phyloP scores from a whole-genome alignment of 257 asterid genomes.

The Solanum bukasovii region DNA sequence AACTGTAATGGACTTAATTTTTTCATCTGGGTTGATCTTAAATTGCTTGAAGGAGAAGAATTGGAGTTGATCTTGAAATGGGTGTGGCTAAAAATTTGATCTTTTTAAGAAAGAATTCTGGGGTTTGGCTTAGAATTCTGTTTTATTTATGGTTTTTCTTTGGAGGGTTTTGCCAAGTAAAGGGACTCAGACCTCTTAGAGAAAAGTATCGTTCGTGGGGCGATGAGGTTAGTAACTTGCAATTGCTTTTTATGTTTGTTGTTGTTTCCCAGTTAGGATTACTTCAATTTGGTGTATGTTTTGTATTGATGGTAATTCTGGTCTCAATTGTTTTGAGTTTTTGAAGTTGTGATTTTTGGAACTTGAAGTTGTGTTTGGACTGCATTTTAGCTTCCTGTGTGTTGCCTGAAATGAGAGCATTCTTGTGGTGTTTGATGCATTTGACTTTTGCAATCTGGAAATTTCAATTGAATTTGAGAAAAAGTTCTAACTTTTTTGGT shows the following conservation, averaged over 20 bases:
- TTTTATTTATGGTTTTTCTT: constrained; percentile 43
- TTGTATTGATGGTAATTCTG: neutral
- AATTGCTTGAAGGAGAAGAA: constrained; percentile 25
- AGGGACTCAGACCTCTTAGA: constrained; percentile 74
- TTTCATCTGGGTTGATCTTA: constrained; percentile 14
- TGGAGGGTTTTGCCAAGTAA: constrained; percentile 32
- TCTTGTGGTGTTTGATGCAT: neutral
- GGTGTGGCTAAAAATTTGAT: constrained; percentile 31
- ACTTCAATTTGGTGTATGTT: neutral
- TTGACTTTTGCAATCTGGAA: neutral
- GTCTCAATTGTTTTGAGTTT: neutral
- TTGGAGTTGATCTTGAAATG: constrained; percentile 44
- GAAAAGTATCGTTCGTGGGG: constrained; percentile 83
- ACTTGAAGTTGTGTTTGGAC: neutral
- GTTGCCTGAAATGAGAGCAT: neutral
- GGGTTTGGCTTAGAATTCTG: constrained; percentile 21
- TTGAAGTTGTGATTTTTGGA: neutral
- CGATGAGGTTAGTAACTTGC: constrained; percentile 62
- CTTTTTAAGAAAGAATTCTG: constrained; percentile 7
- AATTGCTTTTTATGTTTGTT: neutral
- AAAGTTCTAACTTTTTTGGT: neutral
- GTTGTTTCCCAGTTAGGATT: neutral
- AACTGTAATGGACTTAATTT: constrained; percentile 31
- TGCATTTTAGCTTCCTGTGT: neutral
- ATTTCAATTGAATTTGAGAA: neutral